These are phyloP conservation scores for Endoconidiophora laricicola DNA, from an alignment of 2,329 filamentous ascomycete species.

Conservation along the genomic window DNA sequence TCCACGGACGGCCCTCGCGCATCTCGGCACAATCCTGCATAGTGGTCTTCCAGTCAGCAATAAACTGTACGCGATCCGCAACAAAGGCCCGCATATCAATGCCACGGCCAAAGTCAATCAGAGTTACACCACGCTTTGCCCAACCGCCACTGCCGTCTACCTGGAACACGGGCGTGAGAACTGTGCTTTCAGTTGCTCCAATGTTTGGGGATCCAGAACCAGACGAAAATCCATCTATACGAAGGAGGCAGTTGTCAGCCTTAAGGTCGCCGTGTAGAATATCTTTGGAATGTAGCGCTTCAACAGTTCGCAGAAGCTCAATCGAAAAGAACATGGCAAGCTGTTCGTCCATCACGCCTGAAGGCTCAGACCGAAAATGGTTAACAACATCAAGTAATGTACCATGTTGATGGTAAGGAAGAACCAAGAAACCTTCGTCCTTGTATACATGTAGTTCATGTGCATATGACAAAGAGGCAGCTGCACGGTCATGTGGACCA, in stretches of 20 bases:
- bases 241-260: slow-evolving; percentile 83
- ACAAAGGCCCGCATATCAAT: slow-evolving; percentile 84
- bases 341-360: slow-evolving; percentile 70
- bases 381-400: slow-evolving; percentile 94
- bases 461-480: slow-evolving; percentile 62
- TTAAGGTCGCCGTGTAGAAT: slow-evolving; percentile 91
- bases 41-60: slow-evolving; percentile 87
- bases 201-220: slow-evolving; percentile 13
- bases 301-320: slow-evolving; percentile 78
- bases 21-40: slow-evolving; percentile 89
- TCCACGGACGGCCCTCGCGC: slow-evolving; percentile 87
- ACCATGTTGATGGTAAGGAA: slow-evolving; percentile 77
- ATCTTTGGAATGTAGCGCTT: slow-evolving; percentile 63
- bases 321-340: slow-evolving; percentile 92
- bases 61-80: slow-evolving; percentile 58
- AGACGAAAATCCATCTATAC: slow-evolving; percentile 42
- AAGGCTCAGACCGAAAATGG: slow-evolving; percentile 53
- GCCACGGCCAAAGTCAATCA: slow-evolving; percentile 89
- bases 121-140: slow-evolving; percentile 58
- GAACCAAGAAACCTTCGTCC: slow-evolving; percentile 76
- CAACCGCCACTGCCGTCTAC: slow-evolving; percentile 63
- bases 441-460: slow-evolving; percentile 86
- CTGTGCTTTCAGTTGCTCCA: slow-evolving; percentile 2
- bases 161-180: slow-evolving; percentile 48
- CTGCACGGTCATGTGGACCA: slow-evolving; percentile 50